Conservation (phyloP, 1,139 yeast species). For the Suhomyces maxii region DNA sequence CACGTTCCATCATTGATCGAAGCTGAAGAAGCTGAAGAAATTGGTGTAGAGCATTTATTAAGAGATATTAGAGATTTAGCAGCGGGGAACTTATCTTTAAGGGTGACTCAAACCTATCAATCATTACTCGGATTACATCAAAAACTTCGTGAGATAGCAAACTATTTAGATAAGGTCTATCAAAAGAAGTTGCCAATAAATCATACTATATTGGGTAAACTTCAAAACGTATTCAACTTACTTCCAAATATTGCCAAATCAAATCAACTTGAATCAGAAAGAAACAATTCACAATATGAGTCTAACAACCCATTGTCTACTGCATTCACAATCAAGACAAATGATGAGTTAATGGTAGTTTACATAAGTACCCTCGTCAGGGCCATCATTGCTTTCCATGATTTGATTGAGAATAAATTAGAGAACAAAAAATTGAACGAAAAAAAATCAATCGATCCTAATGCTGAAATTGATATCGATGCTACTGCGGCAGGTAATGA, state of each 20-base stretch:
- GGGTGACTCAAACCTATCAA: conserved; percentile 84
- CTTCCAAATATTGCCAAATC: conserved; percentile 73
- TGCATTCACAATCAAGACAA: conserved; percentile 89
- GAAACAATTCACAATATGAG: conserved; percentile 7
- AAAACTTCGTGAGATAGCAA: conserved; percentile 76
- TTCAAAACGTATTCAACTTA: conserved; percentile 92
- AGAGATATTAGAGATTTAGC: conserved; percentile 97
- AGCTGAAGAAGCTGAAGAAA: conserved; percentile 99
- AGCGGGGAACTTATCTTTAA: conserved; percentile 85
- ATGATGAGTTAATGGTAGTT: conserved; percentile 93
- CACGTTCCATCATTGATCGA: conserved; percentile 91
- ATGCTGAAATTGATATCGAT: conserved; percentile 2
- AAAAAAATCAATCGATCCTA: conserved; percentile 20
- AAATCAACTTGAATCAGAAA: conserved; percentile 11
- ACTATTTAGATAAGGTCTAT: conserved; percentile 75
- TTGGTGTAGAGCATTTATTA: conserved; percentile 94
- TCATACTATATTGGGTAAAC: conserved; percentile 84
- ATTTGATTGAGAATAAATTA: conserved; percentile 91
- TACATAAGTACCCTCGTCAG: conserved; percentile 88
- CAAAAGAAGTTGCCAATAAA: conserved; percentile 77
- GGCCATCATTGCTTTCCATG: conserved; percentile 95
- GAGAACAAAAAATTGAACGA: conserved; percentile 65
- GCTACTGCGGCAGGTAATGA: neutral
- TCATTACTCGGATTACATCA: conserved; percentile 85
- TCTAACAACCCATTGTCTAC: conserved; percentile 55